Evolutionary conservation across 192 early-diverging fungal genomes (phyloP), one percentile per base, ranked within the genome.

Genomic region (Coemansia sp.): DNA sequence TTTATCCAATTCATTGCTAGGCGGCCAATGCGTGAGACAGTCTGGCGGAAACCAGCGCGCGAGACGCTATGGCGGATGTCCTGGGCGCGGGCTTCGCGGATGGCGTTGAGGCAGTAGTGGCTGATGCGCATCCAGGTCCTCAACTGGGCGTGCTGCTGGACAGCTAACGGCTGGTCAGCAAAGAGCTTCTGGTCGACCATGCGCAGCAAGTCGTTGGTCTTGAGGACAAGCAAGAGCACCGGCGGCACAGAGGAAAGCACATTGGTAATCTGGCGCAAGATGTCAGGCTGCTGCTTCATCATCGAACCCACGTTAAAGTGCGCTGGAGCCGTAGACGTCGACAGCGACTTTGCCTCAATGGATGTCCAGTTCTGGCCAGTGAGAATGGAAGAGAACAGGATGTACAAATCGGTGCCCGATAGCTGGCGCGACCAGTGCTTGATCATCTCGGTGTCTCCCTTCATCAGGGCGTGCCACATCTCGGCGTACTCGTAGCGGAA

Each of bases 171-270:
- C 48, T 74, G 72, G 56, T 80, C 77, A 2, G 68, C 64, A 65
- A 80, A 80, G 21, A 80, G 68, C 56, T 63, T 63, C 60, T 85
- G 82, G 56, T 90, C 87, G 35, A 91, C 58, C 50, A 83, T 83
- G 32, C 93, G 83, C 19, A 97, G 64, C 32, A 97, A 70, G 62
- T 97, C 95, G 70, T 95, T 93, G 3, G 93, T 95, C 67, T 95
- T 97, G 60, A 97, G 83, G 18, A 97, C 76, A 40, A 97, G 75
- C 0, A 95, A 76, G 15, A 97, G 77, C n/a, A 90, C 86, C 0
- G 93, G 83, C 0, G 95, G 93, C 22, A 95, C 83, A n/a, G 88
- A 87, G 12, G 91, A 84, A 35, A 97, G 65, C 12, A 95, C 86
- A 18, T 89, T 87, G 0, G 89, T 84, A 58, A 97, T 88, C 11